Evolutionary conservation across 2,329 filamentous ascomycete genomes (phyloP), one percentile per base, ranked within the genome.

Genomic region (Aspergillus felis): DNA sequence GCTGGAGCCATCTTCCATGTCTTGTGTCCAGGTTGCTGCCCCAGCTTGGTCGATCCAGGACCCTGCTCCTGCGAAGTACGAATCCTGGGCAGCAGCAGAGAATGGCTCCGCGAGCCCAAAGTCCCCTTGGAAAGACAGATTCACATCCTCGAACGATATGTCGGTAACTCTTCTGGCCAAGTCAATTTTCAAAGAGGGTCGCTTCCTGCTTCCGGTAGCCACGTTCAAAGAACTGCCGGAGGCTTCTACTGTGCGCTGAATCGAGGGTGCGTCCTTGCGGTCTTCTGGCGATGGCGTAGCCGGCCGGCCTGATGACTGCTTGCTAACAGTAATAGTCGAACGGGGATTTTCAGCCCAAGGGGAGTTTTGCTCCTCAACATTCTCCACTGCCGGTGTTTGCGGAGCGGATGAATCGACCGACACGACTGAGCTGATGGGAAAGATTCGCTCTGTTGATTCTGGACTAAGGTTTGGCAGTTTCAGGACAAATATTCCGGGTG

Each of bases 341-440:
- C 52, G 50, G 25, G 51, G 42, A 22, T 58, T 60, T 28, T 60
- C 63, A 12, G 48, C 55, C 41, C 61, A 66, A 22, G 66, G 65
- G 9, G 64, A 61, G 28, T 58, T 50, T 7, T 59, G 57, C 20
- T 53, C 61, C 22, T 64, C 66, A 14, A 59, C 50, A 17, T 58
- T 67, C 17, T 68, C 66, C 1, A 66, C 35, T 1, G 67, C 64
- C n/a, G 66, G 66, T 12, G 65, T 68, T 9, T 61, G 66, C 2
- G 64, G 47, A 2, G 63, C 57, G 9, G 67, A 68, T 3, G 84
- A 84, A 66, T 90, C 86, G 42, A 92, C 84, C 10, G 85, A 89
- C 35, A 93, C 80, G 46, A 90, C 87, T 12, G 89, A 92, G 51
- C 88, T 84, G 32, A 93, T 89, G 17, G 90, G 90, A 56, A 90